phyloP scores from a whole-genome alignment of 768 basidiomycete genomes.

The Flagelloscypha sp. region DNA sequence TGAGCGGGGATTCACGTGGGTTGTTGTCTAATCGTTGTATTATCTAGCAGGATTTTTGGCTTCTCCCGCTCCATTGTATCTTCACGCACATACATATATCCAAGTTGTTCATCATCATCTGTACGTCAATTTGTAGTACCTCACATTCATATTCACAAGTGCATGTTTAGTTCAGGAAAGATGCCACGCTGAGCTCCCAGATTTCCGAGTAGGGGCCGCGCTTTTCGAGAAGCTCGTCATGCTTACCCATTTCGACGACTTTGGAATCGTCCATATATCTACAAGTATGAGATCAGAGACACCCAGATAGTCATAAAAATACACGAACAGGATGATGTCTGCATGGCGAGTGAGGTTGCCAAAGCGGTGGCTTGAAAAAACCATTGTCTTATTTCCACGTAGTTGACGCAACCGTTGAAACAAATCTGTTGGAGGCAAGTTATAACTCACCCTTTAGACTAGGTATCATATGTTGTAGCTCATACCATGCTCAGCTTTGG shows the following conservation, averaged over 20 bases:
- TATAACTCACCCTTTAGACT: not conserved
- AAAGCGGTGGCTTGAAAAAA: slow-evolving; percentile 37
- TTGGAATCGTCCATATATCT: slow-evolving; percentile 14
- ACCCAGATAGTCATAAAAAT: slow-evolving; percentile 1
- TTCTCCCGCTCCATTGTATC: too few relatives aligned
- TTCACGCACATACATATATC: too few relatives aligned
- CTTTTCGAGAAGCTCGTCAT: slow-evolving; percentile 27
- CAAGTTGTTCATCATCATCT: too few relatives aligned
- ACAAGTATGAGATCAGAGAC: not conserved
- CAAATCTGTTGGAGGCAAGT: slow-evolving; percentile 21
- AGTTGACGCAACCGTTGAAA: slow-evolving; percentile 35
- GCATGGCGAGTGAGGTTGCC: slow-evolving; percentile 38
- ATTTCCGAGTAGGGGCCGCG: slow-evolving; percentile 38
- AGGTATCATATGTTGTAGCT: slow-evolving; percentile 1
- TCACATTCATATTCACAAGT: too few relatives aligned
- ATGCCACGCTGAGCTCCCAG: too few relatives aligned
- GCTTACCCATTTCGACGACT: slow-evolving; percentile 30
- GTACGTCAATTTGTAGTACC: too few relatives aligned
- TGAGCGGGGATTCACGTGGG: too few relatives aligned
- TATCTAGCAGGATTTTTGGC: too few relatives aligned
- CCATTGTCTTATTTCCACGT: slow-evolving; percentile 45
- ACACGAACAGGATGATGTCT: slow-evolving; percentile 30
- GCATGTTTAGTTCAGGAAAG: too few relatives aligned
- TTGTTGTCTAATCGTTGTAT: too few relatives aligned
- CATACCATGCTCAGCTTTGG: slow-evolving; percentile 42